Evolutionary conservation across 1,139 yeast genomes (phyloP).

Genomic region (Suhomyces choctaworum): DNA sequence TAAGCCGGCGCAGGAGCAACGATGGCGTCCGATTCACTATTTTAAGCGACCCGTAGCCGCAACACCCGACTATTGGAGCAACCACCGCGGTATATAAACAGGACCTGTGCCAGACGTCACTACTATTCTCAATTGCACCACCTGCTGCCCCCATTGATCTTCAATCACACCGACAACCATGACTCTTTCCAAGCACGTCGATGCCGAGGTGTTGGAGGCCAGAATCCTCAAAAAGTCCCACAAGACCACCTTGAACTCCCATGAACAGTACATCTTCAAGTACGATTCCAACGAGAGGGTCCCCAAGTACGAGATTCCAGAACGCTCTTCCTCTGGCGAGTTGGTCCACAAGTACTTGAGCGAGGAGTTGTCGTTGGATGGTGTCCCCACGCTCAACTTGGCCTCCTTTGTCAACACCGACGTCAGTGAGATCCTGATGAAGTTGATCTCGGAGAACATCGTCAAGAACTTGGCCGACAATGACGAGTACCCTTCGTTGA

Average conservation of each 20-base stretch:
- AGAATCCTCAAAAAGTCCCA: constrained; percentile 28
- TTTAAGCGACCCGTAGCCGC: no score
- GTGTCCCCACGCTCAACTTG: constrained; percentile 77
- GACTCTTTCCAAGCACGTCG: constrained; percentile 31
- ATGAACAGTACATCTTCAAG: constrained; percentile 35
- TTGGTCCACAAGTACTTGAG: constrained; percentile 64
- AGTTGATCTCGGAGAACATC: constrained; percentile 64
- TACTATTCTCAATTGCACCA: neutral
- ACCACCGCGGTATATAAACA: no score
- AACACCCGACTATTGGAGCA: no score
- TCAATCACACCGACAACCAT: no score
- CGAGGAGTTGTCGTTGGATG: constrained; percentile 79
- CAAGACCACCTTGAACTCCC: constrained; percentile 23
- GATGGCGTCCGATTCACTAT: no score
- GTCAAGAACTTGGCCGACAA: constrained; percentile 90
- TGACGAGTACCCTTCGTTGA: constrained; percentile 87
- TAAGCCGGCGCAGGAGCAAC: no score
- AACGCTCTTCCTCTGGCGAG: constrained; percentile 50
- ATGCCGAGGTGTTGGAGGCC: constrained; percentile 25
- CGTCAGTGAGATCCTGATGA: constrained; percentile 46
- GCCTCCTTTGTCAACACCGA: constrained; percentile 89
- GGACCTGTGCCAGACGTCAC: no score
- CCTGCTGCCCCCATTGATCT: neutral
- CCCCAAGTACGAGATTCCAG: constrained; percentile 60
- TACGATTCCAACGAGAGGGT: constrained; percentile 35